Evolutionary conservation across 164 flowering plant genomes (phyloP), one percentile per base, ranked within the genome.

Genomic region (Magnolia changhungtana): DNA sequence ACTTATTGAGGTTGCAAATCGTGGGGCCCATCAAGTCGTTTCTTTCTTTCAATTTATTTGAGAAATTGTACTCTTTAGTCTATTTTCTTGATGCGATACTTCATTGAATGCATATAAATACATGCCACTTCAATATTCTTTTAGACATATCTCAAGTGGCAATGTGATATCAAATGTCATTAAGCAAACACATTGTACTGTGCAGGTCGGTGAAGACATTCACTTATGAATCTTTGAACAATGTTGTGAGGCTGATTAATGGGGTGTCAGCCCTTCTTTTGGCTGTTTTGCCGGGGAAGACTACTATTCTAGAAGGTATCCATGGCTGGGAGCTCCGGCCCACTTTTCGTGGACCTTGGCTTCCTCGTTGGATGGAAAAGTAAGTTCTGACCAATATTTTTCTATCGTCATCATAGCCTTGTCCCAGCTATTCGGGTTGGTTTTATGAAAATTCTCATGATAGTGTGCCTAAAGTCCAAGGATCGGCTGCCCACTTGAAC

Each of bases 291-390:
- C 99, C 98, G 0, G 98, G 97, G 75, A 93, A 96, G 86, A 83
- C 91, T 74, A 72, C 76, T 65, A 87, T 96, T 76, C 94, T 96
- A 69, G 98, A 96, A 85, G 95, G 97, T 67, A 82, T 94, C 65
- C 94, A 94, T 82, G 99, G 99, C 27, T 96, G 99, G 99, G 99
- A 96, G 87, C 98, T 96, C 58, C 87, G 92, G 78, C 99, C 98
- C 31, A 87, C 92, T 67, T 88, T 96, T 51, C 91, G 92, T 55
- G 98, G 97, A 72, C 99, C 99, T 76, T 86, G 92, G 27, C 86
- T 94, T 72, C 99, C 99, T 7, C 90, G 95, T 3, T 96, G 99
- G 99, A 96, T 96, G 99, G 98, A 91, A 75, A 86, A 92, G 99
- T 96, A 84, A 86, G 97, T 78, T 68, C 55, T 79, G 20, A 16